Conservation (phyloP, 192 early-diverging fungal genomes). For the Podila epicladia region DNA sequence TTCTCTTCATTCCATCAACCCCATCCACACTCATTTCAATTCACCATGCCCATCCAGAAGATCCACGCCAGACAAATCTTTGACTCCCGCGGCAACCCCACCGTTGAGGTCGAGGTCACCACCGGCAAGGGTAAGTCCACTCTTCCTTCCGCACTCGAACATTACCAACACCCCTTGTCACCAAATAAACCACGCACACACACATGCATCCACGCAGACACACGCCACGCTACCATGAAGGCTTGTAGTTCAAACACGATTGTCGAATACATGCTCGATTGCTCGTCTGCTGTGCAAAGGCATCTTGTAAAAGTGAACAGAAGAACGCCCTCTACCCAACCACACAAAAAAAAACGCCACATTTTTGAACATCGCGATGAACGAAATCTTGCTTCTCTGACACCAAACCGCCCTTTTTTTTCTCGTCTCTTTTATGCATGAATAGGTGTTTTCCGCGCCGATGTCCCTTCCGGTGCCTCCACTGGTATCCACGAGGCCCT, state of each 20-base stretch:
- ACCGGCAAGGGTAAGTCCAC: constrained; percentile 81
- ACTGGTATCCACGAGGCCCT: constrained; percentile 99
- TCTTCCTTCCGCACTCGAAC: neutral
- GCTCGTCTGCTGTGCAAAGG: too few relatives aligned
- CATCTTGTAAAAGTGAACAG: neutral
- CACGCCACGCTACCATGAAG: too few relatives aligned
- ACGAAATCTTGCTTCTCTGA: constrained; percentile 8
- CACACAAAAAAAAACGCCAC: neutral
- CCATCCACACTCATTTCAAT: constrained; percentile 2
- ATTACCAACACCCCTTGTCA: too few relatives aligned
- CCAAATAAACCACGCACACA: neutral
- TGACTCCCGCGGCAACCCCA: constrained; percentile 99
- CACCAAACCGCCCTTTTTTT: neutral
- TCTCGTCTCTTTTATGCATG: neutral
- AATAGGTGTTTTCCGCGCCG: constrained; percentile 90
- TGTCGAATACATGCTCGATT: too few relatives aligned
- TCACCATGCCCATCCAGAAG: constrained; percentile 73
- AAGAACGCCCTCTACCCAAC: neutral
- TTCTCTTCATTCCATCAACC: neutral
- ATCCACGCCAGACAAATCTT: constrained; percentile 97
- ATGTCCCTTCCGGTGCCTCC: constrained; percentile 97
- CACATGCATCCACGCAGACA: neutral
- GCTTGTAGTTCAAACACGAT: too few relatives aligned
- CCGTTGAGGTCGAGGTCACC: constrained; percentile 97
- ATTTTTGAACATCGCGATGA: neutral